These are phyloP conservation scores for Cicer bijugum DNA, from an alignment of 306 rosid species.

Conservation along the genomic window DNA sequence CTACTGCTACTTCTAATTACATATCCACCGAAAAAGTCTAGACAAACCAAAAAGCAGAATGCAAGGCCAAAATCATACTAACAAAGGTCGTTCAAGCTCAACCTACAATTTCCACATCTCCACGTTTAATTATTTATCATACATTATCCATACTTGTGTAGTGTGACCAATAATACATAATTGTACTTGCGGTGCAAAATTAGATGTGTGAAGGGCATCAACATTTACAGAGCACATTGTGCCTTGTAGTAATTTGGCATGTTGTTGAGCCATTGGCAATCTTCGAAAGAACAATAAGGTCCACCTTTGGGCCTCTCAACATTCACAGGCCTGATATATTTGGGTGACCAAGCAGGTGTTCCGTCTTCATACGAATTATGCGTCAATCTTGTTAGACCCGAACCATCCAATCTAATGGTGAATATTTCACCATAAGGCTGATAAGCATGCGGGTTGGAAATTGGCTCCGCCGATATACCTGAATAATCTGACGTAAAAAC, in stretches of 20 bases:
- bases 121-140: not conserved
- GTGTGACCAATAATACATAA: no score
- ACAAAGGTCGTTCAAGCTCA: not conserved
- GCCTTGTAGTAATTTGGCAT: conserved; percentile 39
- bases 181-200: no score
- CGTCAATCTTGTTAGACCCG: conserved; percentile 63
- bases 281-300: conserved; percentile 64
- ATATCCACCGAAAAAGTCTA: not conserved
- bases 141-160: not conserved
- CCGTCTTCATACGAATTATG: conserved; percentile 88
- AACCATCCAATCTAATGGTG: conserved; percentile 70
- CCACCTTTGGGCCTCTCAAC: conserved; percentile 55
- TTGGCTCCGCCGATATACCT: conserved; percentile 83
- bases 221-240: conserved; percentile 47
- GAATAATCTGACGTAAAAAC: conserved; percentile 75
- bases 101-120: conserved; percentile 17
- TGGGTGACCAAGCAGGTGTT: conserved; percentile 73
- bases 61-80: not conserved
- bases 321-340: conserved; percentile 52
- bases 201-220: not conserved
- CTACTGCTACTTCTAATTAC: not conserved
- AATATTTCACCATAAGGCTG: conserved; percentile 90
- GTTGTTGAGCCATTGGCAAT: conserved; percentile 71
- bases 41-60: not conserved
- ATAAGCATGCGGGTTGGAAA: conserved; percentile 78